Evolutionary conservation across 805 yeast species (phyloP).

Genomic region (Yamadazyma akitaensis): DNA sequence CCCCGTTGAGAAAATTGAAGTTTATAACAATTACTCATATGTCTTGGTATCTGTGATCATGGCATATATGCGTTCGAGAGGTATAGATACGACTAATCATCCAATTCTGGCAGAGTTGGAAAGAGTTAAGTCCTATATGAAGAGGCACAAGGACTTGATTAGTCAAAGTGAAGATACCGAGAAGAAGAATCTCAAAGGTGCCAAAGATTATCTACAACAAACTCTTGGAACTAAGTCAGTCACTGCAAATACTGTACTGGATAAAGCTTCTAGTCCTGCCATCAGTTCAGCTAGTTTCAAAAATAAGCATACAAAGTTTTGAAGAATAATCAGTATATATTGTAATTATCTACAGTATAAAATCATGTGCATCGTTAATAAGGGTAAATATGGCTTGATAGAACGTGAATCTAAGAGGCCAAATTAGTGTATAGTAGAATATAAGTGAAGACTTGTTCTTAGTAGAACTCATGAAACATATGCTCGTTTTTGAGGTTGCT

Average conservation of each 20-base stretch:
- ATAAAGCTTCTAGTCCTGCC: slow-evolving; percentile 29
- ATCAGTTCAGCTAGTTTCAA: slow-evolving; percentile 35
- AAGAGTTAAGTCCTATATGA: slow-evolving; percentile 67
- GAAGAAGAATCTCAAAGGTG: slow-evolving; percentile 25
- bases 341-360: neutral
- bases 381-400: neutral
- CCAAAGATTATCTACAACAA: slow-evolving; percentile 42
- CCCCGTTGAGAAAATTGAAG: slow-evolving; percentile 26
- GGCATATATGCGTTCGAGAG: slow-evolving; percentile 56
- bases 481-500: slow-evolving; percentile 62
- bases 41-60: slow-evolving; percentile 54
- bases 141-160: slow-evolving; percentile 45
- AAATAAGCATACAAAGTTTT: slow-evolving; percentile 39
- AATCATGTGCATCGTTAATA: slow-evolving; percentile 8
- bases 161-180: slow-evolving; percentile 17
- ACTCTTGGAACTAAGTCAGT: slow-evolving; percentile 39
- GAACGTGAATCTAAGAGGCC: neutral
- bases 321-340: slow-evolving; percentile 3
- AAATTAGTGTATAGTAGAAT: neutral
- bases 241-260: slow-evolving; percentile 13
- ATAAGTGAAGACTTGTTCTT: slow-evolving; percentile 1
- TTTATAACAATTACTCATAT: slow-evolving; percentile 46
- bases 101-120: slow-evolving; percentile 65
- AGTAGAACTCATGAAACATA: slow-evolving; percentile 43
- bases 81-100: slow-evolving; percentile 54